phyloP scores from a whole-genome alignment of 169 alveolate genomes.

The Eimeria praecox region DNA sequence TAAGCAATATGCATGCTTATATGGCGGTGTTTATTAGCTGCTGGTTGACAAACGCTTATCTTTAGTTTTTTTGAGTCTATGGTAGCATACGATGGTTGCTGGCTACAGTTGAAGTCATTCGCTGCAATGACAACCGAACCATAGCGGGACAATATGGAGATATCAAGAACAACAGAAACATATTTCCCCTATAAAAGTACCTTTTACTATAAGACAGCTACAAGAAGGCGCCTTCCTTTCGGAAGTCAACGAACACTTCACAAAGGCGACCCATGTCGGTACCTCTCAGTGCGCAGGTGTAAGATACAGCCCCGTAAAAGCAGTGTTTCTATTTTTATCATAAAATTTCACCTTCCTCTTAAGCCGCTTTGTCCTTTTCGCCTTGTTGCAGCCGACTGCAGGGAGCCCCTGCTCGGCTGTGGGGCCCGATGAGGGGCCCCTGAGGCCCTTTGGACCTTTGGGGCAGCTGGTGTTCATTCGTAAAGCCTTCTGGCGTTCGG shows the following conservation, averaged over 20 bases:
- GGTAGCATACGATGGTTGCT: no score
- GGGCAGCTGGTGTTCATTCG: background rate
- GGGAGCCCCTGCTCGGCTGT: background rate
- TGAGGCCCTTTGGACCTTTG: slow-evolving; percentile 6
- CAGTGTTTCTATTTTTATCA: background rate
- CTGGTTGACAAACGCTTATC: no score
- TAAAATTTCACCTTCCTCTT: background rate
- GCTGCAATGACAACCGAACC: background rate
- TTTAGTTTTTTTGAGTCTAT: no score
- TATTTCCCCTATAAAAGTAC: background rate
- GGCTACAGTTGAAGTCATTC: no score
- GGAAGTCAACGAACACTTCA: no score
- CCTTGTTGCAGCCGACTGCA: background rate
- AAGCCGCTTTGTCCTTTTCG: background rate
- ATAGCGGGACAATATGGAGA: background rate
- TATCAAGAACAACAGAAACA: background rate
- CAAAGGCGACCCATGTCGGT: no score
- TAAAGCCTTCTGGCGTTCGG: background rate
- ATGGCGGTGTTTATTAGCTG: no score
- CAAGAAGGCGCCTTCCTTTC: background rate
- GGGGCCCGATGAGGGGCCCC: slow-evolving; percentile 43
- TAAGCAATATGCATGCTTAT: background rate
- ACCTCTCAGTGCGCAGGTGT: background rate
- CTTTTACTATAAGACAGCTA: background rate
- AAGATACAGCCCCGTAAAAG: background rate